Conservation (phyloP, 2,329 filamentous ascomycete species). For the Samsoniella hepiali region DNA sequence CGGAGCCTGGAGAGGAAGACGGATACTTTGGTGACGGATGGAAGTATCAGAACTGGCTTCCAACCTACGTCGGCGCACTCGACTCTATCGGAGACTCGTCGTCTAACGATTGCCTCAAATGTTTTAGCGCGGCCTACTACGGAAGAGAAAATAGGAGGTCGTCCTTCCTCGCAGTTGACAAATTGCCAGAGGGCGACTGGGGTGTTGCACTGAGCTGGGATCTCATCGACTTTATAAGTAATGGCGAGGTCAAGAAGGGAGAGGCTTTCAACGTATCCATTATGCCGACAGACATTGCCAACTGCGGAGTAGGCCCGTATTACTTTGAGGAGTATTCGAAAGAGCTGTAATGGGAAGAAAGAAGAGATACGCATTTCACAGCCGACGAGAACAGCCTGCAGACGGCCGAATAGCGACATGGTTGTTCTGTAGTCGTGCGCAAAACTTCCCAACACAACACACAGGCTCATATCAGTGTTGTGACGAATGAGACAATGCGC, state of each 20-base stretch:
- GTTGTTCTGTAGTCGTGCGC: neutral
- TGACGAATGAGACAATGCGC: too few relatives aligned
- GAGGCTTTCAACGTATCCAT: neutral
- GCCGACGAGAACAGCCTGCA: too few relatives aligned
- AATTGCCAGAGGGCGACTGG: neutral
- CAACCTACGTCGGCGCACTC: neutral
- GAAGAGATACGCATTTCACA: neutral
- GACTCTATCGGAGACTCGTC: neutral
- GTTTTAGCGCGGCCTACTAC: neutral
- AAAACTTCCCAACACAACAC: too few relatives aligned
- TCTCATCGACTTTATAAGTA: neutral
- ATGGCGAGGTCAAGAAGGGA: neutral
- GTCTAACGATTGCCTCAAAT: neutral
- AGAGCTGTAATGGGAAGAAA: neutral
- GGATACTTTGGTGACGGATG: neutral
- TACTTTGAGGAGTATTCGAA: neutral
- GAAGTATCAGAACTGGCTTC: neutral
- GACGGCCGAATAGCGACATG: too few relatives aligned
- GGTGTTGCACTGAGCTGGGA: neutral
- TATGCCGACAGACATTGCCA: neutral
- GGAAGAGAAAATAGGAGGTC: neutral
- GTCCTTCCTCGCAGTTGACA: neutral
- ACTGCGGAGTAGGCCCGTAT: neutral
- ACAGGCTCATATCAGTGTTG: too few relatives aligned
- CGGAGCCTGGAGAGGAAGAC: neutral